Evolutionary conservation across 1,139 yeast species (phyloP), one percentile per base, ranked within the genome.

Genomic region (Yamadazyma buinensis): DNA sequence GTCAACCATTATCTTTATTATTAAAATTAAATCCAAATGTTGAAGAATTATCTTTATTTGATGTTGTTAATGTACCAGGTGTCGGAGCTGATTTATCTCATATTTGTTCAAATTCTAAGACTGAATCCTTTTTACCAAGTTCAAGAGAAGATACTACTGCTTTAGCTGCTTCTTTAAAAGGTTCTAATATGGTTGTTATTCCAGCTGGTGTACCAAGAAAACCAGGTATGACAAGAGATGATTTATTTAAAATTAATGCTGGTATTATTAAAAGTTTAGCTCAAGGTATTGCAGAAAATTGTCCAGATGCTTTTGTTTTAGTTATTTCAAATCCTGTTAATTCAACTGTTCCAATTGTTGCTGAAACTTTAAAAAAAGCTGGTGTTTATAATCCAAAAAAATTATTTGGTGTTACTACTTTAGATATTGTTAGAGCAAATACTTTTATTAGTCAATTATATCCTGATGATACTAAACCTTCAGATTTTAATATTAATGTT

Each of bases 171-270:
- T 86, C 97, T 35, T 73, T 92, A 52, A 73, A 78, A 47, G 92
- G 78, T 47, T 74, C 95, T 34, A 94, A 92, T 55, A 80, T 92
- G 48, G 95, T 92, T 41, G 73, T 92, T 50, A 90, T 92, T 63
- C 97, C 98, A 54, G 98, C 98, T 40, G 98, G 98, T 69, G 96
- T 92, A 39, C 98, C 98, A 67, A 85, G 98, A 75, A 92, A 92
- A 75, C 97, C 97, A 47, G 97, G 97, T 59, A 90, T 90, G 97
- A 88, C 97, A 54, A 79, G 95, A 75, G 98, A 92, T 62, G 98
- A 92, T 60, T 77, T 92, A 59, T 92, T 92, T 82, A 86, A 87
- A 74, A 90, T 95, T 67, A 92, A 92, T 60, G 98, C 98, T 34
- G 84, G 95, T 33, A 92, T 92, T 59, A 95, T 92, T 47, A 82